Base-by-base conservation (phyloP, 2,329 filamentous ascomycete species). In the Endoconidiophora polonica region DNA sequence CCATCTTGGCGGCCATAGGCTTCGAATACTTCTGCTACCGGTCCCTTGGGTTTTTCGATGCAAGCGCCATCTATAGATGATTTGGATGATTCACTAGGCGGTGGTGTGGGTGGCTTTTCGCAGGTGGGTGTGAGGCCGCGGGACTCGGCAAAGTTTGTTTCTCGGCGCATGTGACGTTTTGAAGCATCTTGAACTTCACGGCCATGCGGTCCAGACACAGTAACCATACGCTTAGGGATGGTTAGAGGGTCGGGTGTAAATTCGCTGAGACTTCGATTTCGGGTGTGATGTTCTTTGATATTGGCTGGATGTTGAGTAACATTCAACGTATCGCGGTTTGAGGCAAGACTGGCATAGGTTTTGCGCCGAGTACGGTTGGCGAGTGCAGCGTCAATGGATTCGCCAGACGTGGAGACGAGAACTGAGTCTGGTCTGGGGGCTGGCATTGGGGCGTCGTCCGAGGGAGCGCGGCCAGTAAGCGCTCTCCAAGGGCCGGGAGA, bases 261-360 rank as follows among this genome's bases (percentile, higher is more conserved):
- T 56, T 95, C 88, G 66, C 87, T 94, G 23, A 91, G 68, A 63
- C 88, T 95, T 58, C 88, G 75, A 62, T 91, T 87, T 53, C 84
- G 76, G 10, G 69, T 68, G 62, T 86, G 83, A 36, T 48, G 48
- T 23, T 46, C 49, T 42, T 46, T 40, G 36, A 54, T 33, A 23
- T 51, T 48, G 10, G 43, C 52, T 16, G 44, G 47, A 36, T 53
- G 37, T 26, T 52, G 50, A 4, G 50, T 41, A 23, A 36, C 42
- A 37, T 50, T 49, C 2, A 53, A 29, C 5, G 14, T 18, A 26
- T 53, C 47, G 9, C 47, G 51, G 23, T 43, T 33, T 12, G 33
- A 23, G 9, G 44, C 42, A 20, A 77, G 63, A 10, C 67, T 67
- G 20, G 69, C 68, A 57, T 79, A 81, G 24, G 68, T 65, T 57